Evolutionary conservation across 108 stramenopile species (phyloP).

Genomic region (Seminavis robusta): DNA sequence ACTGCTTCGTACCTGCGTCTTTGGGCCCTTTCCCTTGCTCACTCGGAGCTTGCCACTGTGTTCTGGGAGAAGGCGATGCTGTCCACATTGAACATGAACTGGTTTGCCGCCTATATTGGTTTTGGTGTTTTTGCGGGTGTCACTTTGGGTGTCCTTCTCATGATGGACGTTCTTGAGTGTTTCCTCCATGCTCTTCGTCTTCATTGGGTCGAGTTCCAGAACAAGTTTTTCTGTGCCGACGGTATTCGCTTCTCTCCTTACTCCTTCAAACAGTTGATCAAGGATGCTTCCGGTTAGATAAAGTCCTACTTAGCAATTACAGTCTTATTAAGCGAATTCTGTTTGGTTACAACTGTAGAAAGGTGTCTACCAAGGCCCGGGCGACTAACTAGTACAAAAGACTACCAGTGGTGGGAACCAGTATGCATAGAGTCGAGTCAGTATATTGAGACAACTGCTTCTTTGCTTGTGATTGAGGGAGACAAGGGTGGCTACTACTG

Average conservation of each 20-base stretch:
- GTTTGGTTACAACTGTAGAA: too few relatives aligned
- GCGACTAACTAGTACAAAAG: too few relatives aligned
- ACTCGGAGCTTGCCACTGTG: slow-evolving; percentile 96
- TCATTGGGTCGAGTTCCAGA: slow-evolving; percentile 99
- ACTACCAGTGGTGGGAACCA: too few relatives aligned
- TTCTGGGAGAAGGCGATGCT: slow-evolving; percentile 99
- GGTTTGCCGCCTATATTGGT: slow-evolving; percentile 91
- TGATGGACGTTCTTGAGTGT: slow-evolving; percentile 99
- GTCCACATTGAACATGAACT: slow-evolving; percentile 86
- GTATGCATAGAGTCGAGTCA: too few relatives aligned
- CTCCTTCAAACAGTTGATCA: slow-evolving; percentile 79
- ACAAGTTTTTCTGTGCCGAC: slow-evolving; percentile 97
- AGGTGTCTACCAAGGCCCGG: too few relatives aligned
- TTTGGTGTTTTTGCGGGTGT: slow-evolving; percentile 95
- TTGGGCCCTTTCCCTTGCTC: slow-evolving; percentile 98
- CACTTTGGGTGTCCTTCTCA: slow-evolving; percentile 93
- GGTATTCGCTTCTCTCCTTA: slow-evolving; percentile 91
- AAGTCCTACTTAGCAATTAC: background rate
- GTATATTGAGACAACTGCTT: too few relatives aligned
- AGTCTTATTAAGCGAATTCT: background rate
- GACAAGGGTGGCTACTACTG: too few relatives aligned
- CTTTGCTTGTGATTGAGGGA: too few relatives aligned
- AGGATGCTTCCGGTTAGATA: slow-evolving; percentile 40
- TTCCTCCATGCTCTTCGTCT: slow-evolving; percentile 98
- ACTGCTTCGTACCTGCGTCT: slow-evolving; percentile 99